A percentile compares a stretch with the other conserved stretches of the same genome.
These are phyloP conservation scores for Aureobasidium vineae DNA, from an alignment of 2,329 filamentous ascomycete species.

Conservation along the genomic window DNA sequence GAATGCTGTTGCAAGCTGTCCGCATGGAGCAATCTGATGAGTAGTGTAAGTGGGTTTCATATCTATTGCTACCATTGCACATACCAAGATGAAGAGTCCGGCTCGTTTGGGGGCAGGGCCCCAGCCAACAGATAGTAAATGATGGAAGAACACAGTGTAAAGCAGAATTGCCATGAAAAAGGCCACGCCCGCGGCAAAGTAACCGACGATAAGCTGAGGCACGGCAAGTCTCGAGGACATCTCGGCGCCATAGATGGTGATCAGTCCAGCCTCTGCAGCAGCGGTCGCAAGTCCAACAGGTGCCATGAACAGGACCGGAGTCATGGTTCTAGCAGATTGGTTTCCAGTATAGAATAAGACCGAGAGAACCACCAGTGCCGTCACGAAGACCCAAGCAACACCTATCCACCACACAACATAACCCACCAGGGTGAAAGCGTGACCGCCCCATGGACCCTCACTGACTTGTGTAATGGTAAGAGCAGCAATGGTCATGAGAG, in stretches of 20 bases:
- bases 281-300: conserved; percentile 28
- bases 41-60: neutral
- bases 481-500: conserved; percentile 27
- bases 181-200: conserved; percentile 26
- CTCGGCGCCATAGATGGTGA: conserved; percentile 9
- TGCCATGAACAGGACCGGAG: conserved; percentile 27
- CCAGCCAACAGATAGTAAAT: conserved; percentile 23
- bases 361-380: conserved; percentile 26
- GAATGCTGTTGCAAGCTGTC: conserved; percentile 27
- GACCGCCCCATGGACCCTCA: conserved; percentile 29
- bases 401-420: conserved; percentile 31
- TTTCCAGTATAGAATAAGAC: conserved; percentile 26
- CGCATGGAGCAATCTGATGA: conserved; percentile 26
- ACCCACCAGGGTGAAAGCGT: conserved; percentile 29
- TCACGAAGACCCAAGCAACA: conserved; percentile 25
- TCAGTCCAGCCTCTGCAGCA: conserved; percentile 24
- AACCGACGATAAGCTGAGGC: conserved; percentile 27
- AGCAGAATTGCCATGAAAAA: conserved; percentile 28
- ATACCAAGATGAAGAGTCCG: conserved; percentile 19
- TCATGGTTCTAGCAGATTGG: conserved; percentile 15
- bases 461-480: conserved; percentile 27
- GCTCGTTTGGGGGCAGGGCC: conserved; percentile 18
- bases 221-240: conserved; percentile 27
- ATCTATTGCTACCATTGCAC: neutral
- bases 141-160: conserved; percentile 28